Evolutionary conservation across 805 yeast species (phyloP), one percentile per base, ranked within the genome.

Genomic region (Diddensiella transvaalensis): DNA sequence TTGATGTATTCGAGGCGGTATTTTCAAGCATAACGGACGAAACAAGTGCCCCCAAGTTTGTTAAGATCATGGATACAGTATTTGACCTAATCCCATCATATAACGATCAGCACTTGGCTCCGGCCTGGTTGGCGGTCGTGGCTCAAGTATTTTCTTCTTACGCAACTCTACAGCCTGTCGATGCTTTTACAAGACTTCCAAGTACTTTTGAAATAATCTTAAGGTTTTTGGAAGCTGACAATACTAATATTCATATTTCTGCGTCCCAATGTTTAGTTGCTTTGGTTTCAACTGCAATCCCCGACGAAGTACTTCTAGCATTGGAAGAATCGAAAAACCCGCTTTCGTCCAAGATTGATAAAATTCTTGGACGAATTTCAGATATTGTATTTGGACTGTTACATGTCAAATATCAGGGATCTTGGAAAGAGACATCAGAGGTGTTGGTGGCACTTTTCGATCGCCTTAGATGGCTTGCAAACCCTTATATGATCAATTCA

Each of bases 91-190:
- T 82, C 56, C 99, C 99, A 3, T 75, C 96, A 1, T 64, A 78
- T 19, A 85, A 83, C 57, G 98, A 93, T 62, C 74, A 83, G 24
- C 90, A 88, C 64, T 75, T 93, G 56, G 88, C 91, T 1, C 96
- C 95, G 11, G 79, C 96, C 10, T 93, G 99, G 99, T 76, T 89
- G 37, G 96, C 97, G 1, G 95, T 90, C 18, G 78, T 91, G 40
- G 93, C 96, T 5, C 89, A 88, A 60, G 95, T 91, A 41, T 70
- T 78, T 41, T 67, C 76, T 2, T 70, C 84, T 0, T 80, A 77
- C 55, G 67, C 85, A 3, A 65, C 64, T n/a, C 68, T 77, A 38
- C 77, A 79, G 48, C 75, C 82, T 3, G 55, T 69, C 15, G 67
- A 72, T 36, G 80, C 86, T 46, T 62, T 89, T 29, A 56, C 66